Evolutionary conservation across 2,329 filamentous ascomycete species (phyloP).

Genomic region (Drechmeria coniospora): DNA sequence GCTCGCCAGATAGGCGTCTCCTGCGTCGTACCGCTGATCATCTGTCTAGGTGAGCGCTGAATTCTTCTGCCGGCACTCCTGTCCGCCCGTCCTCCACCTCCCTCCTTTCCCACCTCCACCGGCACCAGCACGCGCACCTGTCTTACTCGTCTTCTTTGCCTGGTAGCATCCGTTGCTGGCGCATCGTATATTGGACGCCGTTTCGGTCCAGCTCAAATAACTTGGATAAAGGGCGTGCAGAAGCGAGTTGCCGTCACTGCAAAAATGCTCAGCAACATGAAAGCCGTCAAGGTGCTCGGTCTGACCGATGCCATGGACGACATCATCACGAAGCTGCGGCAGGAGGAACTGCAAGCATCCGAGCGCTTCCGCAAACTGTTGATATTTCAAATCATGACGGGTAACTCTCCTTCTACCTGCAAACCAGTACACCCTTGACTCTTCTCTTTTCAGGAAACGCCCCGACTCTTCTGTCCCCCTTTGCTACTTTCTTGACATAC

Average conservation of each 20-base stretch:
- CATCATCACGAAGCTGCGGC: neutral
- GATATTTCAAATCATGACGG: neutral
- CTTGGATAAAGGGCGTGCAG: constrained; percentile 1
- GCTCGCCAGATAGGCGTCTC: constrained; percentile 1
- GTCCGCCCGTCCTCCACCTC: too few species aligned
- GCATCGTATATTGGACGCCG: neutral
- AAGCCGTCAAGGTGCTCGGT: constrained; percentile 4
- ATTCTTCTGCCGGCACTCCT: too few species aligned
- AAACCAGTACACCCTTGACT: too few species aligned
- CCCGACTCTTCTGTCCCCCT: neutral
- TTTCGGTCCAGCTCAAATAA: constrained; percentile 1
- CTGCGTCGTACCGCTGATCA: neutral
- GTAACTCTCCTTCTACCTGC: too few species aligned
- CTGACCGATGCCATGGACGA: neutral
- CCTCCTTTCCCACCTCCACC: too few species aligned
- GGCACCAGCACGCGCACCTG: too few species aligned
- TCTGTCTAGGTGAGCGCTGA: constrained; percentile 1
- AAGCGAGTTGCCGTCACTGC: constrained; percentile 1
- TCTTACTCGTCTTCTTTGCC: too few species aligned
- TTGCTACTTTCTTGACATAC: constrained; percentile 1
- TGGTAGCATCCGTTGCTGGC: neutral
- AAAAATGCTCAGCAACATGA: constrained; percentile 2
- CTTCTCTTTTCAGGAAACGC: too few species aligned
- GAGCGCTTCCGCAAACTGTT: constrained; percentile 1
- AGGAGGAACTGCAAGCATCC: neutral